A percentile compares a stretch with the other conserved stretches of the same genome.
Conservation (phyloP, 208 protist species). For the Leishmania turanica region DNA sequence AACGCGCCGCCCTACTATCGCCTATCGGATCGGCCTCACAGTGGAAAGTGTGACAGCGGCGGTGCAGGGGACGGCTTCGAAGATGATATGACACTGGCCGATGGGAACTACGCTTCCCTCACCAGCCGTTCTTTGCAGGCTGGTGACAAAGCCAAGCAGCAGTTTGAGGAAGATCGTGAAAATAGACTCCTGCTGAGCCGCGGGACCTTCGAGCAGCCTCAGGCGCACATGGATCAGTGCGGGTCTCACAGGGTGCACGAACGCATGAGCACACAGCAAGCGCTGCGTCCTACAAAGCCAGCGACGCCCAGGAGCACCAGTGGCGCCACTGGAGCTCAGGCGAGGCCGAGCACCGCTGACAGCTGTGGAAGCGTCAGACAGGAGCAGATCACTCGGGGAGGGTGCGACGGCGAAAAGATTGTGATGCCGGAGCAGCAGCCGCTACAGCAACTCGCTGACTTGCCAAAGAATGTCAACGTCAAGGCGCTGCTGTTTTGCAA, state of each 20-base stretch:
- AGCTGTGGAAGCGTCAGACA: neutral
- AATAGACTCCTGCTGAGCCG: conserved; percentile 42
- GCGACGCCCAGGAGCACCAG: neutral
- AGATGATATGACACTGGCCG: conserved; percentile 28
- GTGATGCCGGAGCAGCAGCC: neutral
- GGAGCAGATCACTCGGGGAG: neutral
- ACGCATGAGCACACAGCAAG: conserved; percentile 8
- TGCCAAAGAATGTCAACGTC: conserved; percentile 49
- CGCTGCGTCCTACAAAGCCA: neutral
- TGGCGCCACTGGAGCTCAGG: neutral
- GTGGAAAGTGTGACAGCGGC: conserved; percentile 3
- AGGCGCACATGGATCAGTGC: conserved; percentile 37
- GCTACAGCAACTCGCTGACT: conserved; percentile 11
- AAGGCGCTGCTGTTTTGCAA: conserved; percentile 64
- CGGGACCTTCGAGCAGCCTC: conserved; percentile 40
- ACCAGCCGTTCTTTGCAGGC: conserved; percentile 14
- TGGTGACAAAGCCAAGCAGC: conserved; percentile 7
- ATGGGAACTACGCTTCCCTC: conserved; percentile 19
- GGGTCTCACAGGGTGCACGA: conserved; percentile 34
- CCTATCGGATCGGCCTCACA: conserved; percentile 5
- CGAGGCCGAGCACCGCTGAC: neutral
- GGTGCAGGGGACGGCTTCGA: conserved; percentile 1
- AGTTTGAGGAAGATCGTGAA: conserved; percentile 35
- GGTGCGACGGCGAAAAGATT: neutral
- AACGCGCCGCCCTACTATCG: conserved; percentile 11